Conservation (phyloP, 306 rosid species). For the Rubus idaeus region DNA sequence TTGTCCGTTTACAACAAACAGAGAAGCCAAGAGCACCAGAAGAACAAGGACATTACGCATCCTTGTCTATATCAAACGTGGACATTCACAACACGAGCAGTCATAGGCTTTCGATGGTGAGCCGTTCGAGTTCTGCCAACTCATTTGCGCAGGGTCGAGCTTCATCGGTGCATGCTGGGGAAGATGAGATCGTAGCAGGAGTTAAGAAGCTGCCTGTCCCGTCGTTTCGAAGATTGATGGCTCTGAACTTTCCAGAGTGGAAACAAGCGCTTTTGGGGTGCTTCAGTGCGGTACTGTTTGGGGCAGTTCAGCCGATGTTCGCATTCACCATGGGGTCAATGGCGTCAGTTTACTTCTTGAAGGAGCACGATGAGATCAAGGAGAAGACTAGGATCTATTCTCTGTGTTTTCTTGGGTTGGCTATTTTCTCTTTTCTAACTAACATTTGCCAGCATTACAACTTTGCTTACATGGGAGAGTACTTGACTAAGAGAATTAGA, state of each 20-base stretch:
- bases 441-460: conserved; percentile 69
- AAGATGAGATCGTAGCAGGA: conserved; percentile 13
- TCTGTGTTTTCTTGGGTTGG: conserved; percentile 55
- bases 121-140: conserved; percentile 51
- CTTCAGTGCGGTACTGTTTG: conserved; percentile 52
- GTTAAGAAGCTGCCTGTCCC: conserved; percentile 41
- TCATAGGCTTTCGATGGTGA: conserved; percentile 35
- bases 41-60: conserved; percentile 7
- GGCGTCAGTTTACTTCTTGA: conserved; percentile 62
- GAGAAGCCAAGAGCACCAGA: conserved; percentile 29
- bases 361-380: conserved; percentile 72
- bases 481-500: conserved; percentile 73
- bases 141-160: conserved; percentile 27
- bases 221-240: conserved; percentile 65
- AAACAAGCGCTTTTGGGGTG: conserved; percentile 71
- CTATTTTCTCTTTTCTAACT: conserved; percentile 46
- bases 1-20: conserved; percentile 61
- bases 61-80: conserved; percentile 32
- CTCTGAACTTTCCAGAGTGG: conserved; percentile 79
- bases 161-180: conserved; percentile 15
- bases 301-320: conserved; percentile 72
- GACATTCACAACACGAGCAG: conserved; percentile 43
- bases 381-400: conserved; percentile 50
- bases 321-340: conserved; percentile 69
- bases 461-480: conserved; percentile 92